Conservation (phyloP, 192 early-diverging fungal species). For the Backusella parvicylindrica region DNA sequence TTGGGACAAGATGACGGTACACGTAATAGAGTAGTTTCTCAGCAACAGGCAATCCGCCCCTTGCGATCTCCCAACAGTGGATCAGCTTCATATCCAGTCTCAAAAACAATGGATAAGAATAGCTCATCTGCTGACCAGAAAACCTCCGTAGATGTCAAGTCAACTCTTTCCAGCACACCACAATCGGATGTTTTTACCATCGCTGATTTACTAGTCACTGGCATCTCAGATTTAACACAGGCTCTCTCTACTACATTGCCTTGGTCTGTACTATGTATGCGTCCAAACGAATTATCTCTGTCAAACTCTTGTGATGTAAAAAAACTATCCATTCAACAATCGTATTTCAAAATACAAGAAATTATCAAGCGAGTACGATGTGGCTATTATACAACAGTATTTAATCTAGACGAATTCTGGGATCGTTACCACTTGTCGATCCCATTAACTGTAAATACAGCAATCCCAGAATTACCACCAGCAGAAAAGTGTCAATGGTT, state of each 20-base stretch:
- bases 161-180: background rate
- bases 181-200: slow-evolving; percentile 17
- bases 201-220: slow-evolving; percentile 6
- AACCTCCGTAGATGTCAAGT: background rate
- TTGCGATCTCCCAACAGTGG: background rate
- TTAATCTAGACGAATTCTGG: slow-evolving; percentile 75
- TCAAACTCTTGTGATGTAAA: slow-evolving; percentile 62
- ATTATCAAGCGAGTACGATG: slow-evolving; percentile 61
- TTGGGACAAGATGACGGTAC: slow-evolving; percentile 6
- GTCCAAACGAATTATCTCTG: slow-evolving; percentile 62
- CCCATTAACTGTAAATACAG: slow-evolving; percentile 18
- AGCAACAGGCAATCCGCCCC: slow-evolving; percentile 18
- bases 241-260: slow-evolving; percentile 44
- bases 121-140: background rate
- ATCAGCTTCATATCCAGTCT: background rate
- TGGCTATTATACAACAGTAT: slow-evolving; percentile 67
- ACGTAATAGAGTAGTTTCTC: slow-evolving; percentile 5
- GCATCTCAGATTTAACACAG: slow-evolving; percentile 8
- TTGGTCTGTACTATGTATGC: slow-evolving; percentile 77
- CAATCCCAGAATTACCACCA: slow-evolving; percentile 16
- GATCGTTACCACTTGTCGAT: slow-evolving; percentile 66
- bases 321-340: slow-evolving; percentile 65
- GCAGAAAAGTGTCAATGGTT: slow-evolving; percentile 35
- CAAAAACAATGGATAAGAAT: background rate
- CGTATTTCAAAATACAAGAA: slow-evolving; percentile 58